phyloP scores from a whole-genome alignment of 1,139 yeast genomes.

The Sugiyamaella japonica region DNA sequence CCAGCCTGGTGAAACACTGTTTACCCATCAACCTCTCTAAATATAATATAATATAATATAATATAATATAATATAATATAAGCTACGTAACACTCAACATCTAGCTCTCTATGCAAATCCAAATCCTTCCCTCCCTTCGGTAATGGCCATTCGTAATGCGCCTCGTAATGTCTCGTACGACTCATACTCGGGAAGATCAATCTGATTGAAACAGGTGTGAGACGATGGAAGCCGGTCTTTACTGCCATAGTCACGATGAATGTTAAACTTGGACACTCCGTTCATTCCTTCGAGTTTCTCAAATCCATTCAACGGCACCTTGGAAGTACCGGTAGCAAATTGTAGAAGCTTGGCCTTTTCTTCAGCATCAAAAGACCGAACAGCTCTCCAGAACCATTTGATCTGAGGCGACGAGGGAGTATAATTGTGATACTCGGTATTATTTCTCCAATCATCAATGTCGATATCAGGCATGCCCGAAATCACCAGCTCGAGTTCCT shows the following conservation, averaged over 20 bases:
- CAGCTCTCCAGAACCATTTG: slow-evolving; percentile 99
- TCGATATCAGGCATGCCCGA: slow-evolving; percentile 97
- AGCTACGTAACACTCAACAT: no score
- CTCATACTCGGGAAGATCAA: slow-evolving; percentile 91
- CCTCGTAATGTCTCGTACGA: slow-evolving; percentile 83
- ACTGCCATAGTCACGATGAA: slow-evolving; percentile 86
- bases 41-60: not conserved
- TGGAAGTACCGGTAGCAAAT: slow-evolving; percentile 96
- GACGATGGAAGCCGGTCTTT: slow-evolving; percentile 89
- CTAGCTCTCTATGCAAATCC: slow-evolving; percentile 61
- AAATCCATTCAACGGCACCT: slow-evolving; percentile 94
- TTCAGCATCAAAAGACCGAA: slow-evolving; percentile 88
- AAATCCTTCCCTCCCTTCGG: slow-evolving; percentile 96
- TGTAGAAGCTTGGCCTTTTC: slow-evolving; percentile 92
- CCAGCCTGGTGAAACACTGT: no score
- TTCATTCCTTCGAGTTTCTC: slow-evolving; percentile 86
- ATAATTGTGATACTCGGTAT: slow-evolving; percentile 81
- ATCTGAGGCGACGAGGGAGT: slow-evolving; percentile 83
- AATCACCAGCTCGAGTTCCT: slow-evolving; percentile 86
- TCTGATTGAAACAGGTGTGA: slow-evolving; percentile 94
- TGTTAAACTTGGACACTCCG: slow-evolving; percentile 83
- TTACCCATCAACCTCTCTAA: no score
- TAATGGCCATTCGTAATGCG: slow-evolving; percentile 77
- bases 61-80: slow-evolving; percentile 4
- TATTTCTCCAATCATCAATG: slow-evolving; percentile 92